Percentiles rank a stretch among this genome's conserved stretches.
phyloP scores from a whole-genome alignment of 75 land plant species.

The Picea glauca region DNA sequence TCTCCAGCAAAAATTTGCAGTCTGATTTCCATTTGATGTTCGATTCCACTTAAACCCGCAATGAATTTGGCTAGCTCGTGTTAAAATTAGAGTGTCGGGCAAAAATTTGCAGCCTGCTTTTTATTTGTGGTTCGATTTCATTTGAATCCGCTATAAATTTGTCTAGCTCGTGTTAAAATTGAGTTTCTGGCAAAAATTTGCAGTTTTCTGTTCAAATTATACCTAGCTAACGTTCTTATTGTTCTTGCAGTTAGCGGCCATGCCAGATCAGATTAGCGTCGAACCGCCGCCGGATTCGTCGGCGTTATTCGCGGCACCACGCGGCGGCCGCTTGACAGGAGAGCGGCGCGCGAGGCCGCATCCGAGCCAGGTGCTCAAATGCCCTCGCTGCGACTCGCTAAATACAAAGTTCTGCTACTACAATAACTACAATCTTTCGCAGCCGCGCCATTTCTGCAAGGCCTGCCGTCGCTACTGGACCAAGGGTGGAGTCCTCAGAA shows the following conservation, averaged over 20 bases:
- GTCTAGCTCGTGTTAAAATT: not conserved
- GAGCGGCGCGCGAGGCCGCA: constrained; percentile 9
- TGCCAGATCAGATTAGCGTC: not conserved
- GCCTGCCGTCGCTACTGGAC: constrained; percentile 16
- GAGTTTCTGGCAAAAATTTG: not conserved
- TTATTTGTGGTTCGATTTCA: not conserved
- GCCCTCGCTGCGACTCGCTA: constrained; percentile 13
- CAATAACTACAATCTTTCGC: constrained; percentile 10
- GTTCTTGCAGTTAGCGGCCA: constrained; percentile 1
- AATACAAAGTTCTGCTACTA: constrained; percentile 15
- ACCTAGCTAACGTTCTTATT: not conserved
- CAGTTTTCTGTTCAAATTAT: not conserved
- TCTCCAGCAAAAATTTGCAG: no score
- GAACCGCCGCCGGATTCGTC: not conserved
- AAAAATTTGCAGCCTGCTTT: not conserved
- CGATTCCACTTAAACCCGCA: no score
- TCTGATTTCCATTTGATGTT: not conserved
- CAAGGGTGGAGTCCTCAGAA: constrained; percentile 9
- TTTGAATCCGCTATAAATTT: not conserved
- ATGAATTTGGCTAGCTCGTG: not conserved
- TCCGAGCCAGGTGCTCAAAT: constrained; percentile 7
- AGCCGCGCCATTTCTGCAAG: constrained; percentile 14
- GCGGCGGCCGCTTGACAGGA: not conserved
- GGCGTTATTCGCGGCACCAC: not conserved
- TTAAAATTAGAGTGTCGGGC: not conserved